phyloP scores from a whole-genome alignment of 768 basidiomycete species.

The Trametes meyenii region DNA sequence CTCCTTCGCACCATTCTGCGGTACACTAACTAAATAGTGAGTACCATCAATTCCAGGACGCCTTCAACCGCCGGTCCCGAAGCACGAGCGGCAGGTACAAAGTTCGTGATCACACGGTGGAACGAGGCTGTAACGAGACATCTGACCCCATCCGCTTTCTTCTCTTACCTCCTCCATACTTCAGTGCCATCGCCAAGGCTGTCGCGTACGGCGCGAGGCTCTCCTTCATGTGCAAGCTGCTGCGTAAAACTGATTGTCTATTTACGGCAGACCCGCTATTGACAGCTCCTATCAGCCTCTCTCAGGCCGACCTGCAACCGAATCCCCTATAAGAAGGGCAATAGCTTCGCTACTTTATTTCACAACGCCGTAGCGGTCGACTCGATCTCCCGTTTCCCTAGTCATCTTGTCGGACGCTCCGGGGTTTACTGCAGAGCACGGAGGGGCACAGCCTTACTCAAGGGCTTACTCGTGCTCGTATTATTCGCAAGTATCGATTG shows the following conservation, averaged over 20 bases:
- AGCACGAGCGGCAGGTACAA: background rate
- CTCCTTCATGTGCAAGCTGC: background rate
- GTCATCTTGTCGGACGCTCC: background rate
- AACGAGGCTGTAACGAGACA: background rate
- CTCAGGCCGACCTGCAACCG: background rate
- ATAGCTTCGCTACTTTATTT: background rate
- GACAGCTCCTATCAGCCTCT: conserved; percentile 7
- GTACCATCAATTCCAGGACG: background rate
- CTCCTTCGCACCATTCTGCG: background rate
- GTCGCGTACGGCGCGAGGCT: background rate
- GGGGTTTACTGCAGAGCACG: too few relatives aligned
- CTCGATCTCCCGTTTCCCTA: background rate
- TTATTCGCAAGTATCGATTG: too few relatives aligned
- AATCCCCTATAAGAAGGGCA: background rate
- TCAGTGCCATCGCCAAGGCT: background rate
- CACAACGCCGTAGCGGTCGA: background rate
- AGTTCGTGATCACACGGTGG: background rate
- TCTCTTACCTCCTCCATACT: background rate
- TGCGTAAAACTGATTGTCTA: background rate
- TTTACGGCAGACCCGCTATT: conserved; percentile 6
- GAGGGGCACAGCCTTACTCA: too few relatives aligned
- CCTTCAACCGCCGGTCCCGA: background rate
- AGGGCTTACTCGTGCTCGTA: too few relatives aligned
- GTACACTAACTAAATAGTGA: background rate
- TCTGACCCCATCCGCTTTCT: background rate